Percentiles rank a stretch among this genome's conserved stretches.
Evolutionary conservation across 2,329 filamentous ascomycete species (phyloP).

Genomic region (Rutstroemia sp.): DNA sequence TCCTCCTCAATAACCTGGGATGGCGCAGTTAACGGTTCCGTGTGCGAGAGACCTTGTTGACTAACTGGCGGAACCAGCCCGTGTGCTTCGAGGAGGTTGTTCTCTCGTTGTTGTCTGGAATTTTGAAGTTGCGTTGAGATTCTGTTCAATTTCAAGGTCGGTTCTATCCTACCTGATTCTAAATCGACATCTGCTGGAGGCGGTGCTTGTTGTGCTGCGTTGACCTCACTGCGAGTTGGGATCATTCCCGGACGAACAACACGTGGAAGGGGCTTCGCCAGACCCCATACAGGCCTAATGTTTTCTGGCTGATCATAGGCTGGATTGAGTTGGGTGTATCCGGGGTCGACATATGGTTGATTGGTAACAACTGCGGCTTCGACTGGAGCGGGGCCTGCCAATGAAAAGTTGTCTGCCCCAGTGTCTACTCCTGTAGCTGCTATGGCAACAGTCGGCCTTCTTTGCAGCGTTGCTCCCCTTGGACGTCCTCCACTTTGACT

Average conservation of each 20-base stretch:
- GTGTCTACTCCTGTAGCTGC: conserved; percentile 3
- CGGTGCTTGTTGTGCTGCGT: conserved; percentile 24
- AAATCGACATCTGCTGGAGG: conserved; percentile 34
- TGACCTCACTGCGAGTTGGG: conserved; percentile 35
- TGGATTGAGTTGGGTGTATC: conserved; percentile 45
- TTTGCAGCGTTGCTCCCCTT: conserved; percentile 7
- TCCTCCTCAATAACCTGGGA: conserved; percentile 14
- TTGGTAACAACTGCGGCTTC: conserved; percentile 27
- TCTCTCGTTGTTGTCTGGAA: conserved; percentile 19
- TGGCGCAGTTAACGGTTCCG: conserved; percentile 4
- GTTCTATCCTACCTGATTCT: conserved; percentile 36
- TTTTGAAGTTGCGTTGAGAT: conserved; percentile 19
- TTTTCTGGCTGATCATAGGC: conserved; percentile 45
- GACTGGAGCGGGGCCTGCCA: conserved; percentile 22
- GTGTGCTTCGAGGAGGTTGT: conserved; percentile 9
- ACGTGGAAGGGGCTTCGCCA: conserved; percentile 46
- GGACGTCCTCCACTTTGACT: not conserved
- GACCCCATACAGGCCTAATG: conserved; percentile 43
- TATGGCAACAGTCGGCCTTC: conserved; percentile 5
- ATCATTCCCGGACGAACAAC: conserved; percentile 47
- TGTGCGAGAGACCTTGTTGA: conserved; percentile 2
- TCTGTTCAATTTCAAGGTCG: conserved; percentile 18
- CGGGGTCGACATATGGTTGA: conserved; percentile 43
- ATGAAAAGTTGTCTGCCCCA: conserved; percentile 21
- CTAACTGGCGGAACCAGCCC: conserved; percentile 4